phyloP scores from a whole-genome alignment of 2,329 filamentous ascomycete genomes.

The Botryotinia globosa region DNA sequence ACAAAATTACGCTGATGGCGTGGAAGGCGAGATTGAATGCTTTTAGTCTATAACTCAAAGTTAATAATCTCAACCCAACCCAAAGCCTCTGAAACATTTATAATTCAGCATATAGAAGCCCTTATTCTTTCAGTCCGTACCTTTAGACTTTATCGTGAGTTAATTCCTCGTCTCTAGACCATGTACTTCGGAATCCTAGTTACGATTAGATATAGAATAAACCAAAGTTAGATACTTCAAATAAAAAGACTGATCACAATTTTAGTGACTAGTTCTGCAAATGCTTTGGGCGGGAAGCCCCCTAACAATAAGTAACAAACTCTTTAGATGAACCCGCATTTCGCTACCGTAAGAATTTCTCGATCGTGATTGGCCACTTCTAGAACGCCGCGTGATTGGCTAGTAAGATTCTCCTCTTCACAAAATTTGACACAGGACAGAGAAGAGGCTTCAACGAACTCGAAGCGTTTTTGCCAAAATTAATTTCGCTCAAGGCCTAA shows the following conservation, averaged over 20 bases:
- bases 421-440: not conserved
- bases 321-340: not conserved
- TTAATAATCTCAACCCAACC: not conserved
- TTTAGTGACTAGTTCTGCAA: accelerated
- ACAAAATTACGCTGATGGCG: not conserved
- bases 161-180: not conserved
- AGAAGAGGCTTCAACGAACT: not conserved
- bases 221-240: no score
- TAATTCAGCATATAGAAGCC: not conserved
- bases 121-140: accelerated
- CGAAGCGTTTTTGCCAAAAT: accelerated
- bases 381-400: not conserved
- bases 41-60: not conserved
- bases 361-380: not conserved
- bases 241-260: accelerated
- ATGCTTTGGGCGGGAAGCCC: accelerated
- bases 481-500: not conserved
- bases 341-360: not conserved
- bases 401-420: not conserved
- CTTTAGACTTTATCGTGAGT: not conserved
- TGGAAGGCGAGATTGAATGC: not conserved
- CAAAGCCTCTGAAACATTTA: not conserved
- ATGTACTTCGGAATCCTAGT: not conserved
- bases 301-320: not conserved
- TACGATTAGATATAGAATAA: not conserved